Conservation (phyloP, 2,329 filamentous ascomycete species). For the Colletotrichum acutatum region DNA sequence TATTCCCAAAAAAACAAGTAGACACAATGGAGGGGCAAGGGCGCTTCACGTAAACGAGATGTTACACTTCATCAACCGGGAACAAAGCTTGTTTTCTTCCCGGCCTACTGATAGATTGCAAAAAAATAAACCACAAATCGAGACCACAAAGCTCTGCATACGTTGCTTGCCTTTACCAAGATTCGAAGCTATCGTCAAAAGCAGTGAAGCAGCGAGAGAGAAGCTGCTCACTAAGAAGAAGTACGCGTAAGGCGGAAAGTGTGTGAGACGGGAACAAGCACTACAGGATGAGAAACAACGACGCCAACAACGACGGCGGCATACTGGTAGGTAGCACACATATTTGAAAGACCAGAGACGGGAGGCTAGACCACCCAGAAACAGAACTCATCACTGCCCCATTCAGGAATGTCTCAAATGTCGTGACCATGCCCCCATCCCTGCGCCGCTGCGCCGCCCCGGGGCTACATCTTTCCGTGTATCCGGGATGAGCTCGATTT, state of each 20-base stretch:
- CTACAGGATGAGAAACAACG: not conserved
- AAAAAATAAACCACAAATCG: not conserved
- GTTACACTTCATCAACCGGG: too few relatives aligned
- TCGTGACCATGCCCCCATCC: not conserved
- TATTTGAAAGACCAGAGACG: not conserved
- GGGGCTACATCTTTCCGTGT: not conserved
- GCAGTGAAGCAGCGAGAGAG: not conserved
- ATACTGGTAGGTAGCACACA: not conserved
- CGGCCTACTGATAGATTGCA: too few relatives aligned
- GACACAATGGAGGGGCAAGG: too few relatives aligned
- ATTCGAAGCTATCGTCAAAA: not conserved
- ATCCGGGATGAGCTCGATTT: too few relatives aligned
- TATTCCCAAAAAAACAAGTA: too few relatives aligned
- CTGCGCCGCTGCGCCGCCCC: too few relatives aligned
- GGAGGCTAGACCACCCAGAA: not conserved
- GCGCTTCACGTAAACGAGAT: too few relatives aligned
- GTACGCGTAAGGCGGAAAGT: not conserved
- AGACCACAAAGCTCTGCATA: not conserved
- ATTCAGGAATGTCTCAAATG: not conserved
- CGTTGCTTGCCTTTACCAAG: not conserved
- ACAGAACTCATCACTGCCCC: not conserved
- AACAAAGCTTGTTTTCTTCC: too few relatives aligned
- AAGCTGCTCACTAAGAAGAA: not conserved
- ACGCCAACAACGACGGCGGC: not conserved
- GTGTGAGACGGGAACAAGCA: not conserved